These are phyloP conservation scores for Usnea hakonensis DNA, from an alignment of 495 filamentous ascomycete species.

Conservation along the genomic window DNA sequence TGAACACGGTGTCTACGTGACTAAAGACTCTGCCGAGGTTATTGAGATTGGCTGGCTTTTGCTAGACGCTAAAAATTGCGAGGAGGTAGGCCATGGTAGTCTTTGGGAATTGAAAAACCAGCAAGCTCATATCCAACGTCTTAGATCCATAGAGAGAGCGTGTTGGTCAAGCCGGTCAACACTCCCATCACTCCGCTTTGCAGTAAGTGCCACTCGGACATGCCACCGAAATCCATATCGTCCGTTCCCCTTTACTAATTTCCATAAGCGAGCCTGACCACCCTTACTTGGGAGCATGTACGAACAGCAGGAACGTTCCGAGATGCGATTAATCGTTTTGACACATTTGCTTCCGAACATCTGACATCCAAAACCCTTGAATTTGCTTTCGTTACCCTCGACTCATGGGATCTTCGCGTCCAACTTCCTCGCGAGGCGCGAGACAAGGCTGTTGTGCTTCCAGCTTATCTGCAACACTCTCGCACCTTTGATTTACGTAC, in stretches of 20 bases:
- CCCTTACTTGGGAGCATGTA: slow-evolving; percentile 97
- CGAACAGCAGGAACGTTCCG: slow-evolving; percentile 92
- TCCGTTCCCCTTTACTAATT: slow-evolving; percentile 19
- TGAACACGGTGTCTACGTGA: slow-evolving; percentile 98
- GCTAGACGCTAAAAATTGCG: slow-evolving; percentile 79
- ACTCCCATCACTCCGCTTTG: slow-evolving; percentile 97
- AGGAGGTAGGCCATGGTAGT: slow-evolving; percentile 62
- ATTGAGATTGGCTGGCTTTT: slow-evolving; percentile 98
- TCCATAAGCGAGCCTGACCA: slow-evolving; percentile 80
- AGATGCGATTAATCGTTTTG: slow-evolving; percentile 91
- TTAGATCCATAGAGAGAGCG: slow-evolving; percentile 87
- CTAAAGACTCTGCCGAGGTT: slow-evolving; percentile 97
- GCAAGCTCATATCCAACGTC: background rate
- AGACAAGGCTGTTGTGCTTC: slow-evolving; percentile 93
- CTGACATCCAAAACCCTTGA: slow-evolving; percentile 77
- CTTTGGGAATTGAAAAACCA: background rate
- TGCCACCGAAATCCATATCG: slow-evolving; percentile 13
- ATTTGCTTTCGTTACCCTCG: slow-evolving; percentile 95
- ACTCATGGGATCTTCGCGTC: slow-evolving; percentile 97
- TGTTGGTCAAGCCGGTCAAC: slow-evolving; percentile 96
- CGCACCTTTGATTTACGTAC: slow-evolving; percentile 92
- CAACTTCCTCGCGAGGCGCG: slow-evolving; percentile 95
- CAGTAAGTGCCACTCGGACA: slow-evolving; percentile 59
- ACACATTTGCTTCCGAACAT: slow-evolving; percentile 83
- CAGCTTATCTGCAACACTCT: slow-evolving; percentile 95